Evolutionary conservation across 2,329 filamentous ascomycete genomes (phyloP).

Genomic region (Talaromyces albobiverticillius): DNA sequence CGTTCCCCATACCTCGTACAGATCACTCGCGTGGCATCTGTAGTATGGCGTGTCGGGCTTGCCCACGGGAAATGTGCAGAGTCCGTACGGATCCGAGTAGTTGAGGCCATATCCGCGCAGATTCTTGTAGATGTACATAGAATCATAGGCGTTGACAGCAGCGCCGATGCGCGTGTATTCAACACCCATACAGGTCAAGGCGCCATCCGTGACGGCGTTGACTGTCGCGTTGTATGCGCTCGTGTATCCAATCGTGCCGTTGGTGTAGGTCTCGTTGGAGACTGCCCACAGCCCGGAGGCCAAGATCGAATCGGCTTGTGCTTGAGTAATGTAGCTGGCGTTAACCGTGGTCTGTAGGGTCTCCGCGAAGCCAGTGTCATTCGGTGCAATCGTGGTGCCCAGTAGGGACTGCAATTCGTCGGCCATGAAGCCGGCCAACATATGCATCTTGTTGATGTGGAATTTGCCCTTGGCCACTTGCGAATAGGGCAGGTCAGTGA

Average conservation of each 20-base stretch:
- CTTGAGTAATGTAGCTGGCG: background rate
- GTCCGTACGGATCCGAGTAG: background rate
- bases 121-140: background rate
- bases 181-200: background rate
- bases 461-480: background rate
- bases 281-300: background rate
- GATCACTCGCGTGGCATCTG: background rate
- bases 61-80: background rate
- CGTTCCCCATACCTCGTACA: slow-evolving; percentile 1
- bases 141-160: background rate
- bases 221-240: background rate
- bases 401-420: background rate
- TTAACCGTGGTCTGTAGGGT: background rate
- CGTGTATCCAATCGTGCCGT: background rate
- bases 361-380: background rate
- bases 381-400: background rate
- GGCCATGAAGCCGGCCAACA: slow-evolving; percentile 1
- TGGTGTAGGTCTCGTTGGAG: background rate
- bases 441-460: background rate
- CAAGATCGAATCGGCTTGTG: background rate
- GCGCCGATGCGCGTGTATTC: background rate
- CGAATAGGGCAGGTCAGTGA: background rate
- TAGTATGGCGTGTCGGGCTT: slow-evolving; percentile 2
- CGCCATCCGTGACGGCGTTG: background rate
- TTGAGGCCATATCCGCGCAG: background rate